Base-by-base conservation (phyloP, 129 eudicot species). In the Flaveria brownii region DNA sequence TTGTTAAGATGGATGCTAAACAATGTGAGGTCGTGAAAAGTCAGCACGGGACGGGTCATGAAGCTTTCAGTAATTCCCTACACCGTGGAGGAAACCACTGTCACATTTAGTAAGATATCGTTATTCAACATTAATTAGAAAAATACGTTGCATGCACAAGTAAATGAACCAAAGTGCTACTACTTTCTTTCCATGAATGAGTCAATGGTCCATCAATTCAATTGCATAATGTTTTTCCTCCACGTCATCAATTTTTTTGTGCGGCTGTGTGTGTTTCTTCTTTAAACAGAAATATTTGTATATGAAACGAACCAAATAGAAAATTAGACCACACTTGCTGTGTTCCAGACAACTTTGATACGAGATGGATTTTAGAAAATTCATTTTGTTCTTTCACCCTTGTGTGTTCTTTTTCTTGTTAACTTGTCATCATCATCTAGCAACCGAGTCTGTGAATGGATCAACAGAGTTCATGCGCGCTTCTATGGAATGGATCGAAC, bases 401-500 rank as follows among this genome's bases (percentile, higher is more conserved):
- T 60, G 9, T 25, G 66, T 25, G 66, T 12, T 60, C 39, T 23
- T 60, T 60, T 18, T 57, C 18, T 20, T 57, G 30, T 8, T 18
- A 57, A 11, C 13, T 60, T 23, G 67, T 13, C 41, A 61, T 26
- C 39, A 10, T 61, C 41, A 61, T 61, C 67, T 60, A 25, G 41
- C 66, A 26, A 26, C 41, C 2, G 67, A 61, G 23, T 61, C 65
- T 5, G 14, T 56, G 30, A 18, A 5, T 36, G 41, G 1, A 3
- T 36, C 33, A 22, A 22, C 64, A 9, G 33, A 57, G 33, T 3
- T 30, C 2, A 5, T 1, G 17, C 26, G 8, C 42, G 67, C 67
- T 61, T 61, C n/a, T 61, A 12, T 39, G 28, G 17, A 61, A 26
- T 61, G 67, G 67, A 61, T 61, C 36, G 41, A 61, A 61, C 42